A percentile compares a stretch with the other conserved stretches of the same genome.
Conservation (phyloP, 495 filamentous ascomycete species). For the Aspergillus diversus region DNA sequence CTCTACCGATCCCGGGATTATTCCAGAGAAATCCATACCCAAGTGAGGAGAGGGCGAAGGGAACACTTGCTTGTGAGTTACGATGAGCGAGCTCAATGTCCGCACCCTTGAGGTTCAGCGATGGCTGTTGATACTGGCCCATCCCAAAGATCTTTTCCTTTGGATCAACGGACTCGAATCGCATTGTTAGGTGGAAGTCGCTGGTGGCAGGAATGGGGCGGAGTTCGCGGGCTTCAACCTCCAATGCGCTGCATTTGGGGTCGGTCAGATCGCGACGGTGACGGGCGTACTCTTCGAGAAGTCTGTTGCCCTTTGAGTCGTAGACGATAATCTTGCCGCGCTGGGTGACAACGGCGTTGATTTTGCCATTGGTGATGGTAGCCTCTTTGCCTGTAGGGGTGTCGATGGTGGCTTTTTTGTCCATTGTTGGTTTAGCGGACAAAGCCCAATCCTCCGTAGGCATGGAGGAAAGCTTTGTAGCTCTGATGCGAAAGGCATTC, state of each 20-base stretch:
- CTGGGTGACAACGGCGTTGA: conserved; percentile 49
- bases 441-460: conserved; percentile 60
- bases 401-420: conserved; percentile 25
- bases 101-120: conserved; percentile 57
- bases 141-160: conserved; percentile 63
- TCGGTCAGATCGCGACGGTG: conserved; percentile 52
- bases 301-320: conserved; percentile 43
- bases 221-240: conserved; percentile 58
- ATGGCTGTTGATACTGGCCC: conserved; percentile 65
- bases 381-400: conserved; percentile 36
- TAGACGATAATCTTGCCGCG: conserved; percentile 56
- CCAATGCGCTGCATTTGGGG: conserved; percentile 58
- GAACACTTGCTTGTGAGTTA: conserved; percentile 62
- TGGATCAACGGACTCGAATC: conserved; percentile 53
- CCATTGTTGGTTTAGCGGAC: conserved; percentile 26
- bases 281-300: conserved; percentile 62
- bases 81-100: conserved; percentile 64
- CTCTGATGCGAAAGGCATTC: conserved; percentile 56
- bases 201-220: conserved; percentile 49
- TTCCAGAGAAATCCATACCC: conserved; percentile 66
- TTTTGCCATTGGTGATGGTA: conserved; percentile 54
- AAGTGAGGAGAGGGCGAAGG: conserved; percentile 55
- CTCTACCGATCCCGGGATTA: conserved; percentile 58
- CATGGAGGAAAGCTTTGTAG: conserved; percentile 52
- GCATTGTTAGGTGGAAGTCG: conserved; percentile 56